Evolutionary conservation across 73 alveolate species (phyloP).

Genomic region (Tetrahymena elliotti): DNA sequence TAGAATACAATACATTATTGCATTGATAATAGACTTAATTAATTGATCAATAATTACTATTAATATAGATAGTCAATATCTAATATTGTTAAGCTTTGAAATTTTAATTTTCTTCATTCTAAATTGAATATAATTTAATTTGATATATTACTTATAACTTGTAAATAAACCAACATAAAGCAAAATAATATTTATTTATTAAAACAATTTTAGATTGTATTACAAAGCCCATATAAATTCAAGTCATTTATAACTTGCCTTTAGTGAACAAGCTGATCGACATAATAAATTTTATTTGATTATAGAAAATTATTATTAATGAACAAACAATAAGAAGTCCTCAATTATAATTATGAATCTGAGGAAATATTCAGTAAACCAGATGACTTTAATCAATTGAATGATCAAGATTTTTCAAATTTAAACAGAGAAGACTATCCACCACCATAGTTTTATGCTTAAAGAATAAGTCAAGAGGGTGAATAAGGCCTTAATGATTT

Average conservation of each 20-base stretch:
- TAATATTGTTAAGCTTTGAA: not conserved
- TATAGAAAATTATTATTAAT: not conserved
- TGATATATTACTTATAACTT: not conserved
- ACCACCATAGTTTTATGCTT: not conserved
- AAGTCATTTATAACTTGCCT: too few relatives aligned
- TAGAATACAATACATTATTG: too few relatives aligned
- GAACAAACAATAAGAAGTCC: not conserved
- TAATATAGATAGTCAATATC: not conserved
- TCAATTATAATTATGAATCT: not conserved
- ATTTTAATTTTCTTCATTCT: not conserved
- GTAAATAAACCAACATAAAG: not conserved
- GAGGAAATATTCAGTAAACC: not conserved
- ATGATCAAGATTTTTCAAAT: not conserved
- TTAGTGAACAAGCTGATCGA: not conserved
- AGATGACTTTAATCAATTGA: not conserved
- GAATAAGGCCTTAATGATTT: not conserved
- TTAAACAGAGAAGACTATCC: not conserved
- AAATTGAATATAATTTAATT: not conserved
- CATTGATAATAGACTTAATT: not conserved
- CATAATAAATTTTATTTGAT: not conserved
- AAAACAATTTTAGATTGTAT: too few relatives aligned
- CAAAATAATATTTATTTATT: not conserved
- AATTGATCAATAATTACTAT: too few relatives aligned
- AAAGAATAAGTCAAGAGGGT: not conserved
- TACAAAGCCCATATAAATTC: not conserved